A percentile compares a stretch with the other conserved stretches of the same genome.
phyloP scores from a whole-genome alignment of 495 filamentous ascomycete species.

The Bathelium albidoporum region DNA sequence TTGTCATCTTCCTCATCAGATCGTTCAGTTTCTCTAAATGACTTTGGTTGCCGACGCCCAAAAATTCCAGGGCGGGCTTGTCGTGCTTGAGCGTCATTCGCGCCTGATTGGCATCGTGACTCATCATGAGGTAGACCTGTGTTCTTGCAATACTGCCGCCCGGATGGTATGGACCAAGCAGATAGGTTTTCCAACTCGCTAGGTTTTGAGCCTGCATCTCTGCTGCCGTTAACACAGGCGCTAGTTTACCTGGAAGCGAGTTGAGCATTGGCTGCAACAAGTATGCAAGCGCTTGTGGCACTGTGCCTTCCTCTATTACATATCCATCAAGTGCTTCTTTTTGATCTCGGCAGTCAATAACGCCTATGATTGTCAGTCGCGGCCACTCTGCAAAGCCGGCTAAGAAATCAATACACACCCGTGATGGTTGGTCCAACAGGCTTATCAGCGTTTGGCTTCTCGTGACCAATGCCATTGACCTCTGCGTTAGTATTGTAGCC shows the following conservation, averaged over 20 bases:
- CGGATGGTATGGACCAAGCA: constrained; percentile 47
- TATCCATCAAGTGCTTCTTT: constrained; percentile 51
- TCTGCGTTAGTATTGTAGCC: constrained; percentile 50
- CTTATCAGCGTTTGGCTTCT: constrained; percentile 36
- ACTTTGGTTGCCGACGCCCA: constrained; percentile 44
- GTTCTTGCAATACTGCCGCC: constrained; percentile 48
- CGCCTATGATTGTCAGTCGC: constrained; percentile 7
- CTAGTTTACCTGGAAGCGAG: constrained; percentile 41
- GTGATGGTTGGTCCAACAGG: constrained; percentile 57
- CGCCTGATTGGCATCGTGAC: constrained; percentile 57
- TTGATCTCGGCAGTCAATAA: constrained; percentile 51
- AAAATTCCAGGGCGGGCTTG: constrained; percentile 48
- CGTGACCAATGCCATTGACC: constrained; percentile 46
- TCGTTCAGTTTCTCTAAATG: constrained; percentile 45
- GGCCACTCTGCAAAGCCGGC: neutral
- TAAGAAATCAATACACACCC: constrained; percentile 18
- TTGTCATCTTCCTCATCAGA: constrained; percentile 42
- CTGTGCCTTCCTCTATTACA: constrained; percentile 55
- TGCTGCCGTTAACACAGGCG: constrained; percentile 32
- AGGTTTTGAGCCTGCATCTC: constrained; percentile 25
- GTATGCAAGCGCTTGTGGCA: constrained; percentile 46
- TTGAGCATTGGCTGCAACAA: constrained; percentile 50
- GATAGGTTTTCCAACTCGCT: constrained; percentile 37
- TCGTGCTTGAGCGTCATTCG: constrained; percentile 49
- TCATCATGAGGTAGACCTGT: constrained; percentile 62